These are phyloP conservation scores for Anethum foeniculum DNA, from an alignment of 140 eudicot genomes.

Conservation along the genomic window DNA sequence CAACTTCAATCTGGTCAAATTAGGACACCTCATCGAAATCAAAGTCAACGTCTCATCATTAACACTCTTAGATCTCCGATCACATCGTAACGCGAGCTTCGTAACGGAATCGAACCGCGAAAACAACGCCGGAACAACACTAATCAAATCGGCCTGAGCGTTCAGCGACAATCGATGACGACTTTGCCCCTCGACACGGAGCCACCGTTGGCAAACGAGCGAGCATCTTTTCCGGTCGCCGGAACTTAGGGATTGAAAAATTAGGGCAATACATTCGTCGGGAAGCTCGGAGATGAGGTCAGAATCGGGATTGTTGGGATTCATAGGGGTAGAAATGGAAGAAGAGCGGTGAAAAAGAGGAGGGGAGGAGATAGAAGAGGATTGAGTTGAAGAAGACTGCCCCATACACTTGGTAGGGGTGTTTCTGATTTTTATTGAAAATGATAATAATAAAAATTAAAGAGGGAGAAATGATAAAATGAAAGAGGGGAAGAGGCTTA, in stretches of 20 bases:
- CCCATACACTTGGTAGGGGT: constrained; percentile 7
- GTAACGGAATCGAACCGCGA: constrained; percentile 58
- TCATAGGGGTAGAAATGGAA: constrained; percentile 1
- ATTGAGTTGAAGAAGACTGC: constrained; percentile 7
- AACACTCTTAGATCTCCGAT: constrained; percentile 51
- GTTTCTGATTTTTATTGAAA: too few relatives aligned
- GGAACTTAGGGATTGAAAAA: constrained; percentile 49
- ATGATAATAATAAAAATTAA: too few relatives aligned
- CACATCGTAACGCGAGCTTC: constrained; percentile 69
- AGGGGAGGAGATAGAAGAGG: background rate
- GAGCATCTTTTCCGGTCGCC: constrained; percentile 62
- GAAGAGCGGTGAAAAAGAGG: background rate
- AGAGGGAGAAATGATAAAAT: background rate
- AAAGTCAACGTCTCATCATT: constrained; percentile 42
- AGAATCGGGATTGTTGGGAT: background rate
- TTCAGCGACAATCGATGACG: constrained; percentile 63
- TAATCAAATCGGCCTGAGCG: constrained; percentile 40
- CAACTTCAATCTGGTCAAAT: constrained; percentile 60
- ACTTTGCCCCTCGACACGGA: constrained; percentile 56
- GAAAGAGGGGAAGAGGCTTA: background rate
- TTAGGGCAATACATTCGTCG: constrained; percentile 64
- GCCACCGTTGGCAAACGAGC: constrained; percentile 57
- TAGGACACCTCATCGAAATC: constrained; percentile 48
- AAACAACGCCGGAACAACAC: constrained; percentile 34
- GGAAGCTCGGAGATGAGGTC: constrained; percentile 54